A percentile compares a stretch with the other conserved stretches of the same genome.
These are phyloP conservation scores for Cryptococcus deneoformans DNA, from an alignment of 1,284 basidiomycete species.

Conservation along the genomic window DNA sequence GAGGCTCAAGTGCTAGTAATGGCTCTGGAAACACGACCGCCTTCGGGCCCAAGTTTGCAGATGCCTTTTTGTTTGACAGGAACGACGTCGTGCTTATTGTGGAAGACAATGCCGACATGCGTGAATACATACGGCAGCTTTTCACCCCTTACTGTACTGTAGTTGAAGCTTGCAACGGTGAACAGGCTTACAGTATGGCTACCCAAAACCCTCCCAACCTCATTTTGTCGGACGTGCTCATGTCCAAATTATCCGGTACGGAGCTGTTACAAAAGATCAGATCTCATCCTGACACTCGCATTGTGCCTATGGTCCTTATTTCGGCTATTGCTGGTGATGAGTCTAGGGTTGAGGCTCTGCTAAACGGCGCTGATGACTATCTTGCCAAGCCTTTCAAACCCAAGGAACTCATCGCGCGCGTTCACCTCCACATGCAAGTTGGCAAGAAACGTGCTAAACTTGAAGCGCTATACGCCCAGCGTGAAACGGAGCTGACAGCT, in stretches of 20 bases:
- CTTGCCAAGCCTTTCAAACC: constrained; percentile 46
- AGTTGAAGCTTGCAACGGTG: constrained; percentile 45
- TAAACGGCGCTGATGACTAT: constrained; percentile 51
- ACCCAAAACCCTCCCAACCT: constrained; percentile 23
- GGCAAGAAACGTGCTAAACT: constrained; percentile 42
- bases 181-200: constrained; percentile 43
- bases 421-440: constrained; percentile 44
- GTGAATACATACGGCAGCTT: constrained; percentile 37
- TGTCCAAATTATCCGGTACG: constrained; percentile 40
- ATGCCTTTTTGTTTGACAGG: constrained; percentile 29
- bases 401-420: constrained; percentile 50
- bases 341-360: constrained; percentile 33
- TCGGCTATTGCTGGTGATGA: constrained; percentile 36
- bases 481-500: constrained; percentile 38
- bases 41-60: constrained; percentile 5
- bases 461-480: constrained; percentile 35
- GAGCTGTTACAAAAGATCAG: constrained; percentile 33
- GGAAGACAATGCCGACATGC: constrained; percentile 42
- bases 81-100: constrained; percentile 33
- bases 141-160: constrained; percentile 45
- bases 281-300: constrained; percentile 13
- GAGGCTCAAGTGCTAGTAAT: constrained; percentile 1
- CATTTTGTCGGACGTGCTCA: constrained; percentile 43
- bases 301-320: constrained; percentile 33
- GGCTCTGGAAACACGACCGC: constrained; percentile 2